Conservation (phyloP, 2,329 filamentous ascomycete species). For the Chaetomiaceae sp. region DNA sequence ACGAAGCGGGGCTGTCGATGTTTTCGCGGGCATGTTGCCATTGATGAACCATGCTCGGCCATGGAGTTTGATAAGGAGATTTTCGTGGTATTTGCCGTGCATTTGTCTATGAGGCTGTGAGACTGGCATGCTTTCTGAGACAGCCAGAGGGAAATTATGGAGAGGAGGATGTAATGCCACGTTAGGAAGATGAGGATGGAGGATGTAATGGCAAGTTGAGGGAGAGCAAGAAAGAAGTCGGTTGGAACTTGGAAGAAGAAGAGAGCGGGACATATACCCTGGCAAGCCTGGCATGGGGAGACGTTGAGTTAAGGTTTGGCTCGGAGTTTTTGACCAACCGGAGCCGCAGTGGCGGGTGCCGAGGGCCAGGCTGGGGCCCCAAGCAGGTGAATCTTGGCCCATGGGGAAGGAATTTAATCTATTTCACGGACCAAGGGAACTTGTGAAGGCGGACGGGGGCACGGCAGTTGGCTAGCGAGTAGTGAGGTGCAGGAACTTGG, state of each 20-base stretch:
- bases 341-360: conserved; percentile 4
- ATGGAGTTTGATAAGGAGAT: too few relatives aligned
- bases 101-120: neutral
- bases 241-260: too few relatives aligned
- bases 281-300: neutral
- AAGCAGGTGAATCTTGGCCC: neutral
- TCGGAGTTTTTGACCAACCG: conserved; percentile 12
- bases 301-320: conserved; percentile 18
- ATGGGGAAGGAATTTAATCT: neutral
- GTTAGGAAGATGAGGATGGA: too few relatives aligned
- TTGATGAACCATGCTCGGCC: neutral
- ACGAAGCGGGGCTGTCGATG: neutral
- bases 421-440: neutral
- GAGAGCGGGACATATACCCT: too few relatives aligned
- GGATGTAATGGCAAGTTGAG: too few relatives aligned
- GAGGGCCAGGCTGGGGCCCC: neutral
- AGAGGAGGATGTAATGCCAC: too few relatives aligned
- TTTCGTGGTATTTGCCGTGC: too few relatives aligned
- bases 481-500: neutral
- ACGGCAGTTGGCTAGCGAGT: neutral
- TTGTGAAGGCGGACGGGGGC: neutral
- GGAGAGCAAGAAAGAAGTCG: too few relatives aligned
- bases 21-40: neutral
- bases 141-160: neutral
- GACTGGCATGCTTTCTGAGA: neutral